phyloP scores from a whole-genome alignment of 2,329 filamentous ascomycete species.

The Sarocladiaceae sp. region DNA sequence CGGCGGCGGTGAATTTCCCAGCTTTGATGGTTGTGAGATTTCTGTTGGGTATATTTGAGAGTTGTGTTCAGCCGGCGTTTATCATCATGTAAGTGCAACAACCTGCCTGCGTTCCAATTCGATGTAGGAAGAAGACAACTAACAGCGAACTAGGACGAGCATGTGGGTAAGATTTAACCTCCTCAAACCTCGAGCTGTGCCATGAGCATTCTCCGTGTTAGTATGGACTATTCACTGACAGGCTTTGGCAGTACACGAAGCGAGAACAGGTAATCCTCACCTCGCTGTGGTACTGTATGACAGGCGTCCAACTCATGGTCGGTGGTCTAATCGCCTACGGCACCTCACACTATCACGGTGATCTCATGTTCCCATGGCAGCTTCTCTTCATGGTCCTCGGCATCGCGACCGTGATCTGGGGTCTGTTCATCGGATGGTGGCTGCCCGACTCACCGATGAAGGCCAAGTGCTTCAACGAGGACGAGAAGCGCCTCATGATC shows the following conservation, averaged over 20 bases:
- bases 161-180: background rate
- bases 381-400: conserved; percentile 39
- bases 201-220: no score
- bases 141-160: background rate
- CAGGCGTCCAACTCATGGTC: conserved; percentile 31
- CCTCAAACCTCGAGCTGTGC: no score
- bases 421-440: conserved; percentile 31
- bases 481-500: conserved; percentile 27
- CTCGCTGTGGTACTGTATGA: conserved; percentile 27
- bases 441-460: conserved; percentile 49
- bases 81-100: conserved; percentile 33
- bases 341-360: conserved; percentile 23
- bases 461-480: conserved; percentile 42
- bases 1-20: conserved; percentile 32
- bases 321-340: conserved; percentile 36
- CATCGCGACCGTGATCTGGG: conserved; percentile 26
- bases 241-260: conserved; percentile 12
- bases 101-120: no score
- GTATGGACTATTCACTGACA: background rate
- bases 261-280: conserved; percentile 15
- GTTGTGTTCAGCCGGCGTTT: conserved; percentile 39
- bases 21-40: conserved; percentile 36
- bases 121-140: no score
- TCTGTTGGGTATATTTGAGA: conserved; percentile 41
- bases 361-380: conserved; percentile 27